Percentiles rank a stretch among this genome's conserved stretches.
These are phyloP conservation scores for Kluyveromyces marxianus DNA, from an alignment of 1,139 yeast genomes.

Conservation along the genomic window DNA sequence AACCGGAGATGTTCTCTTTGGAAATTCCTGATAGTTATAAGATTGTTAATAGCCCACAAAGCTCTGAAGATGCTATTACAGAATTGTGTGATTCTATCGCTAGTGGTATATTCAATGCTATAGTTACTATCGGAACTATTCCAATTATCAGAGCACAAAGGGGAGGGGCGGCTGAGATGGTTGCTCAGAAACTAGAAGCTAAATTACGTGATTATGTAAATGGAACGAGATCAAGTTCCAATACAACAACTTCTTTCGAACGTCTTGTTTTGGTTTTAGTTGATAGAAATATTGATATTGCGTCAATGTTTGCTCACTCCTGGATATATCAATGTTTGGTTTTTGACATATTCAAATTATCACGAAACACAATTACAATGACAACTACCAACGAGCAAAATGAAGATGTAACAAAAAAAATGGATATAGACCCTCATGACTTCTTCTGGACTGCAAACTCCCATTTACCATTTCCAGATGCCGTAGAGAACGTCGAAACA, in stretches of 20 bases:
- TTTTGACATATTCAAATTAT: conserved; percentile 78
- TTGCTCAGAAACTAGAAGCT: conserved; percentile 79
- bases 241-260: conserved; percentile 32
- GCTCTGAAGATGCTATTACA: conserved; percentile 71
- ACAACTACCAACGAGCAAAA: conserved; percentile 36
- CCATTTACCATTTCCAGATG: conserved; percentile 92
- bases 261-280: conserved; percentile 73
- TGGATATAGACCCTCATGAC: conserved; percentile 84
- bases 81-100: conserved; percentile 61
- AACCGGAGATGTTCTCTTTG: conserved; percentile 79
- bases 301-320: conserved; percentile 92
- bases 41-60: conserved; percentile 58
- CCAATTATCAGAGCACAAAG: conserved; percentile 89
- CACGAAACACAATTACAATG: conserved; percentile 70
- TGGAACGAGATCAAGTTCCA: conserved; percentile 44
- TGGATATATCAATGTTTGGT: conserved; percentile 98
- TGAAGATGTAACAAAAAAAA: conserved; percentile 38
- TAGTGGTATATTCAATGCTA: conserved; percentile 68
- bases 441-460: conserved; percentile 85
- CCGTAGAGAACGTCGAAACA: conserved; percentile 87
- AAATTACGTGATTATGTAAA: conserved; percentile 77
- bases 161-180: conserved; percentile 93
- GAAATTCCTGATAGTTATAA: conserved; percentile 63
- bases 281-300: conserved; percentile 84
- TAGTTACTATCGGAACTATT: conserved; percentile 68